Evolutionary conservation across 129 eudicot genomes (phyloP).

Genomic region (Pittosporum tobira): DNA sequence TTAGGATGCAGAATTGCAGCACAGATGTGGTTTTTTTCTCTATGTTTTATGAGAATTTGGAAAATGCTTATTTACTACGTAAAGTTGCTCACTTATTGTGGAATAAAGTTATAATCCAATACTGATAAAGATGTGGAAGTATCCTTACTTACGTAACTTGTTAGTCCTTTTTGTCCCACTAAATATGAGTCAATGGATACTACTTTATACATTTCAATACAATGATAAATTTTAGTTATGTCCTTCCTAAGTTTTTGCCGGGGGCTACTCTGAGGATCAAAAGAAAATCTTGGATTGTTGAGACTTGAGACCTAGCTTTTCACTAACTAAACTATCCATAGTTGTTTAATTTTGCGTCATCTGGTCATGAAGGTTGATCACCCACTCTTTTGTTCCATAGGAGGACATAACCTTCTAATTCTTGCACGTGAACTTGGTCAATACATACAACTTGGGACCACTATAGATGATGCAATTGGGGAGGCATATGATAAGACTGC

Average conservation of each 20-base stretch:
- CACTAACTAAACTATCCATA: not conserved
- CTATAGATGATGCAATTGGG: conserved; percentile 89
- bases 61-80: too few relatives aligned
- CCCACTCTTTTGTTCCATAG: conserved; percentile 27
- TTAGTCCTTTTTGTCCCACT: not conserved
- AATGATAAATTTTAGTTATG: not conserved
- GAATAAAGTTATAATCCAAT: not conserved
- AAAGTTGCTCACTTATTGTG: not conserved
- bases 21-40: not conserved
- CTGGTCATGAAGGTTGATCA: conserved; percentile 2
- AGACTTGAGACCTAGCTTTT: not conserved
- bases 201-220: not conserved
- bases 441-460: conserved; percentile 89
- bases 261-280: not conserved
- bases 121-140: not conserved
- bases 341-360: not conserved
- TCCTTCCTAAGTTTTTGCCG: not conserved
- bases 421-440: conserved; percentile 96
- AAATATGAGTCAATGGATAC: not conserved
- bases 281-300: not conserved
- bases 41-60: not conserved
- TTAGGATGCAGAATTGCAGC: too few relatives aligned
- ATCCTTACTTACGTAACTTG: not conserved
- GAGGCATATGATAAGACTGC: conserved; percentile 96
- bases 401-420: conserved; percentile 88